Percentiles rank a stretch among this genome's conserved stretches.
Conservation (phyloP, 805 yeast genomes). For the Lipomyces sp. region DNA sequence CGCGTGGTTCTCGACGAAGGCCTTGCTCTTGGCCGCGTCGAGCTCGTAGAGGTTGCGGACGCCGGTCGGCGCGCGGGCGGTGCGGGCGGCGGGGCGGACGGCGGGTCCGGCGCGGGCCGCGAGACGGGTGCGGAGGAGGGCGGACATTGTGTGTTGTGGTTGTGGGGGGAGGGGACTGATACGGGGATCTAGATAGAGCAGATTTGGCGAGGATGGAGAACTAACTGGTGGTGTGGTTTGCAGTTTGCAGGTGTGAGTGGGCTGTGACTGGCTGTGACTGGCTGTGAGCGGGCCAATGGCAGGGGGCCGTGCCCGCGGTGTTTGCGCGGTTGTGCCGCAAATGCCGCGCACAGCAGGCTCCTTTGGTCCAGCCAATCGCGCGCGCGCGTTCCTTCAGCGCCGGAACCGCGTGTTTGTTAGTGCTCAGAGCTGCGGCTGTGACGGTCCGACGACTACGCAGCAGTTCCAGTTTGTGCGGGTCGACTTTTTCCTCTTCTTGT, state of each 20-base stretch:
- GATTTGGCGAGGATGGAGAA: background rate
- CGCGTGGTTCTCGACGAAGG: constrained; percentile 15
- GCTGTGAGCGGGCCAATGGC: constrained; percentile 5
- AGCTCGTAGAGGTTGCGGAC: constrained; percentile 7
- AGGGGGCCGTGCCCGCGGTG: background rate
- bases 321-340: background rate
- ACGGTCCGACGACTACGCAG: constrained; percentile 3
- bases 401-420: constrained; percentile 2
- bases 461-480: constrained; percentile 6
- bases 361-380: constrained; percentile 1
- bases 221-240: constrained; percentile 1
- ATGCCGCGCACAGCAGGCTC: background rate
- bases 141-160: constrained; percentile 12
- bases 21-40: constrained; percentile 23
- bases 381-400: constrained; percentile 1
- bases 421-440: constrained; percentile 7
- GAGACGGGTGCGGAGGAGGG: constrained; percentile 17
- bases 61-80: constrained; percentile 7
- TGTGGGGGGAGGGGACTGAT: background rate
- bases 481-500: constrained; percentile 8
- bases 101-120: constrained; percentile 6
- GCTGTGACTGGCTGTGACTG: background rate
- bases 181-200: background rate
- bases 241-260: constrained; percentile 5
- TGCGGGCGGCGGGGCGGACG: constrained; percentile 9